These are phyloP conservation scores for Daldinia decipiens DNA, from an alignment of 495 filamentous ascomycete species.

Conservation along the genomic window DNA sequence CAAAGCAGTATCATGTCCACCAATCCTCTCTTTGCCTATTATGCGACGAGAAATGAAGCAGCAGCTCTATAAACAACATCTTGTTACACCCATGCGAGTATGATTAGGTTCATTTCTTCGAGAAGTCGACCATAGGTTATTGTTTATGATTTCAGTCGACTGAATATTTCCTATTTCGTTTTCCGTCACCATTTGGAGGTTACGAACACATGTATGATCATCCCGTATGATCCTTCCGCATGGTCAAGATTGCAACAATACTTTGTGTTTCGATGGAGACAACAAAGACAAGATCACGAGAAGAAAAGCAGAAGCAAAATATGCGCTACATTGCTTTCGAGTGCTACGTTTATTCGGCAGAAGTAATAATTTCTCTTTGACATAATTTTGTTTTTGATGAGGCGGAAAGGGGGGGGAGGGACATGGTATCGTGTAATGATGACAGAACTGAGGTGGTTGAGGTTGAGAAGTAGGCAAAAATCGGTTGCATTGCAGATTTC, in stretches of 20 bases:
- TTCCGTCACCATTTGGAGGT: conserved; percentile 8
- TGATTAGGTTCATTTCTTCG: conserved; percentile 45
- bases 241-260: conserved; percentile 5
- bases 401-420: background rate
- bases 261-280: background rate
- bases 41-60: conserved; percentile 5
- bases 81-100: conserved; percentile 38
- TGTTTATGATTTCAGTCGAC: conserved; percentile 2
- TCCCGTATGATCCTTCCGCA: conserved; percentile 4
- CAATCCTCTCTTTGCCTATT: conserved; percentile 9
- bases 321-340: background rate
- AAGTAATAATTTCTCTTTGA: conserved; percentile 7
- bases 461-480: background rate
- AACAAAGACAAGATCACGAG: background rate
- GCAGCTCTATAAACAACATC: conserved; percentile 28
- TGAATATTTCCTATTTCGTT: conserved; percentile 18
- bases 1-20: background rate
- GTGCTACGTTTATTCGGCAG: background rate
- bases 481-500: background rate
- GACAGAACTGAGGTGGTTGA: background rate
- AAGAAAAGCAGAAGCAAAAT: background rate
- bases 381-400: conserved; percentile 9
- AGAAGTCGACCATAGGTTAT: conserved; percentile 38
- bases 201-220: conserved; percentile 7
- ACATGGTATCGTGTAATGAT: background rate